Percentiles rank a stretch among this genome's conserved stretches.
phyloP scores from a whole-genome alignment of 1,139 yeast species.

The Scheffersomyces titani region DNA sequence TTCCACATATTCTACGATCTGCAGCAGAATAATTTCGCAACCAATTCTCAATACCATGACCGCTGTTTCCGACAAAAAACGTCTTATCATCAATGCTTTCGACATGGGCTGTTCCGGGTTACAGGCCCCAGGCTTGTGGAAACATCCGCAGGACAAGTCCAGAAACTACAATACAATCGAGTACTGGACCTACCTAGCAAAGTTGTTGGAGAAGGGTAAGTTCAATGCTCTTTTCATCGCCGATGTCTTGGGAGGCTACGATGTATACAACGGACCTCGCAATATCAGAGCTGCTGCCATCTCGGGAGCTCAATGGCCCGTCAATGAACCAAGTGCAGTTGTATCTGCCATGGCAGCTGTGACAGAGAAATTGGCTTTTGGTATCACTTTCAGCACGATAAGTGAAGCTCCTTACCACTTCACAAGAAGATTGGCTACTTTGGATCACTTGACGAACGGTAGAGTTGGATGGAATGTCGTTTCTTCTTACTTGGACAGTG shows the following conservation, averaged over 20 bases:
- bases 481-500: constrained; percentile 39
- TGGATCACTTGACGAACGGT: constrained; percentile 44
- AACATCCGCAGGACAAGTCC: constrained; percentile 41
- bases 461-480: constrained; percentile 49
- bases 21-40: background rate
- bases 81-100: constrained; percentile 25
- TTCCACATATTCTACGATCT: background rate
- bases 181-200: constrained; percentile 47
- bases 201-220: constrained; percentile 45
- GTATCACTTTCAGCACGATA: constrained; percentile 45
- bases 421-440: constrained; percentile 42
- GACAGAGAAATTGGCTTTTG: constrained; percentile 39
- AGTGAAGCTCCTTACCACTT: constrained; percentile 47
- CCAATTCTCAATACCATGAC: background rate
- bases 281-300: constrained; percentile 36
- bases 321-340: constrained; percentile 42
- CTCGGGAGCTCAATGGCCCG: constrained; percentile 45
- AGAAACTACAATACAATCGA: constrained; percentile 36
- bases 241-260: constrained; percentile 47
- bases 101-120: constrained; percentile 42
- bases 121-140: constrained; percentile 39
- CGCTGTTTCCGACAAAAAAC: background rate
- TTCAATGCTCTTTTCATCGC: constrained; percentile 47
- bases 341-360: constrained; percentile 44
- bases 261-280: constrained; percentile 39